Evolutionary conservation across 306 rosid species (phyloP).

Genomic region (Trifolium subterraneum): DNA sequence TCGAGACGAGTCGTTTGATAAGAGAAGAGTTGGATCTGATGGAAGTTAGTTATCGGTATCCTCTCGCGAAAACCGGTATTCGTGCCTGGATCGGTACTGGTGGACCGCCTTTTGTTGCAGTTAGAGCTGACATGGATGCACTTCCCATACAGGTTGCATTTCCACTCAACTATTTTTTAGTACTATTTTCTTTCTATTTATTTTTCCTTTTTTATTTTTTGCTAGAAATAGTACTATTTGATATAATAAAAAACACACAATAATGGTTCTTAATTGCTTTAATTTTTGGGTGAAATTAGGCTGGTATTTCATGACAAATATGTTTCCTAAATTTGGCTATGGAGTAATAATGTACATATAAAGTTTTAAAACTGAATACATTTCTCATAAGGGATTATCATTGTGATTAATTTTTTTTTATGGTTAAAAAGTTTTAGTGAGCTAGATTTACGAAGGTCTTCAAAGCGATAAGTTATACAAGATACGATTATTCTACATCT

Average conservation of each 20-base stretch:
- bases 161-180: neutral
- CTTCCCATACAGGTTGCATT: slow-evolving; percentile 81
- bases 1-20: slow-evolving; percentile 74
- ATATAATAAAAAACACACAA: neutral
- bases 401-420: neutral
- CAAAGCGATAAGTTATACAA: rapidly evolving
- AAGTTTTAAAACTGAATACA: neutral
- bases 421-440: neutral
- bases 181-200: neutral
- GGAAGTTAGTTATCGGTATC: slow-evolving; percentile 68
- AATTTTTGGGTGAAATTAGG: neutral
- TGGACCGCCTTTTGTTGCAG: slow-evolving; percentile 84
- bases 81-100: slow-evolving; percentile 95
- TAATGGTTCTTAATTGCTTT: neutral
- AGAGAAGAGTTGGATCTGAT: slow-evolving; percentile 77
- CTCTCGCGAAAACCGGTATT: slow-evolving; percentile 81
- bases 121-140: slow-evolving; percentile 99
- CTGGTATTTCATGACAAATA: neutral
- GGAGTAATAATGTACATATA: neutral
- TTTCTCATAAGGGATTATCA: neutral
- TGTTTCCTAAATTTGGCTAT: neutral
- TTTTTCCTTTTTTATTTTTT: neutral
- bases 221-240: neutral
- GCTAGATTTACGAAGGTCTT: neutral
- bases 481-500: neutral